Evolutionary conservation across 1,139 yeast species (phyloP), one percentile per base, ranked within the genome.

Genomic region (Candida tropicalis): DNA sequence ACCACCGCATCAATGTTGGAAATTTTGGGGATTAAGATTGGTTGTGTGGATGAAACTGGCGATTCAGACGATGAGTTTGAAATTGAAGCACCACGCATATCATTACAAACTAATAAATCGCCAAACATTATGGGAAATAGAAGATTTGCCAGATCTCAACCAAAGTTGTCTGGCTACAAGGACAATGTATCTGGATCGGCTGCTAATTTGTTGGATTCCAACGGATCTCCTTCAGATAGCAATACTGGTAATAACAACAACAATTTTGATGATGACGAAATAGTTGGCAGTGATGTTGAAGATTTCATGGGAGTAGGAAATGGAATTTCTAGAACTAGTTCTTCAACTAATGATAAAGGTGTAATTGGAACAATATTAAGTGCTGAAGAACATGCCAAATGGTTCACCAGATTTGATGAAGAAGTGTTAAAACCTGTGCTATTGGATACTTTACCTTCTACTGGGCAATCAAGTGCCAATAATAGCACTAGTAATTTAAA

Each of bases 1-100:
- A 95, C 99, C 1, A 93, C 98, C 0, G 97, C 99, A 1, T 87
- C 96, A 38, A 95, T 95, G 99, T 77, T 95, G 49, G 99, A 95
- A 60, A 88, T 93, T 48, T 72, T 93, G 53, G 95, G 96, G 38
- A 95, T 95, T 52, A 86, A 87, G 52, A 87, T 96, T 1, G 99
- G 99, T 0, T 89, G 93, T 48, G 76, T 87, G 24, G 93, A 85
- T 56, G 96, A 88, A 43, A 72, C 72, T 38, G 61, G 62, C 34
- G 93, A 83, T 35, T 82, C 90, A 34, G 98, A 93, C 62, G 98
- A 93, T 59, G 98, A 93, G 62, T 93, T 93, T 61, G 98, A 91
- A 56, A 87, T 90, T 42, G 97, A 90, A 62, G 88, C 91, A 2
- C 76, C 91, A 39, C 70, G 79, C 54, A 58, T 73, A 43, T 70